Percentiles rank a stretch among this genome's conserved stretches.
Conservation (phyloP, 306 rosid species). For the Acacia acuminata region DNA sequence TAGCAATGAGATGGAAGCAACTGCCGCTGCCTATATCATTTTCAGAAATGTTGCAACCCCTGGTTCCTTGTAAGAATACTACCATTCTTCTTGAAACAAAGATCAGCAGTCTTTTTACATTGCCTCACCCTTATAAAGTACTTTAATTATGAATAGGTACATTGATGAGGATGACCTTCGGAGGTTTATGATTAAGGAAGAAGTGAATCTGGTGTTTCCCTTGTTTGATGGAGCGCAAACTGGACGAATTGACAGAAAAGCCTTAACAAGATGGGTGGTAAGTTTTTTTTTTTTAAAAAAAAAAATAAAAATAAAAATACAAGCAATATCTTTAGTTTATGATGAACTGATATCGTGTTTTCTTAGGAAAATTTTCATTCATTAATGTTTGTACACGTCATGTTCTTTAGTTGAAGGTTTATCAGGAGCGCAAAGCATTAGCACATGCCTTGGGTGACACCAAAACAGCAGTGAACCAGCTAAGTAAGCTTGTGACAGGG, state of each 20-base stretch:
- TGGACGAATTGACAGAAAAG: slow-evolving; percentile 59
- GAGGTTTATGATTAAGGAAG: slow-evolving; percentile 86
- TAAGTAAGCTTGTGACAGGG: slow-evolving; percentile 69
- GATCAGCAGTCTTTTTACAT: not conserved
- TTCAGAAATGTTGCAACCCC: slow-evolving; percentile 68
- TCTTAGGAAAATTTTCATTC: not conserved
- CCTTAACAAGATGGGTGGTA: slow-evolving; percentile 86
- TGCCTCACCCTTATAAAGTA: not conserved
- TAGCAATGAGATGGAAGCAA: slow-evolving; percentile 92
- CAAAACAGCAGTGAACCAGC: slow-evolving; percentile 86
- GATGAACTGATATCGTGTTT: slow-evolving; percentile 16
- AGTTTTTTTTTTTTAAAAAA: slow-evolving; percentile 4
- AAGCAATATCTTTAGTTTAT: too few relatives aligned
- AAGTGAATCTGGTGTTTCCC: slow-evolving; percentile 70
- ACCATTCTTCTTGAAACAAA: not conserved
- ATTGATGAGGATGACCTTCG: slow-evolving; percentile 74
- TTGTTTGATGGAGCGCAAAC: slow-evolving; percentile 56
- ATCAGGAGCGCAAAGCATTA: slow-evolving; percentile 81
- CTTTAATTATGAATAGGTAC: slow-evolving; percentile 48
- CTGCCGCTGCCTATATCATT: slow-evolving; percentile 69
- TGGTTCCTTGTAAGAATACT: slow-evolving; percentile 62
- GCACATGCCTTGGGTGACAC: slow-evolving; percentile 89
- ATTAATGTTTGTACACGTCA: slow-evolving; percentile 1
- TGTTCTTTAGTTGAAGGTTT: slow-evolving; percentile 72
- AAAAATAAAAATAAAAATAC: not conserved